Evolutionary conservation across 805 yeast species (phyloP).

Genomic region (Wickerhamiella azymoides): DNA sequence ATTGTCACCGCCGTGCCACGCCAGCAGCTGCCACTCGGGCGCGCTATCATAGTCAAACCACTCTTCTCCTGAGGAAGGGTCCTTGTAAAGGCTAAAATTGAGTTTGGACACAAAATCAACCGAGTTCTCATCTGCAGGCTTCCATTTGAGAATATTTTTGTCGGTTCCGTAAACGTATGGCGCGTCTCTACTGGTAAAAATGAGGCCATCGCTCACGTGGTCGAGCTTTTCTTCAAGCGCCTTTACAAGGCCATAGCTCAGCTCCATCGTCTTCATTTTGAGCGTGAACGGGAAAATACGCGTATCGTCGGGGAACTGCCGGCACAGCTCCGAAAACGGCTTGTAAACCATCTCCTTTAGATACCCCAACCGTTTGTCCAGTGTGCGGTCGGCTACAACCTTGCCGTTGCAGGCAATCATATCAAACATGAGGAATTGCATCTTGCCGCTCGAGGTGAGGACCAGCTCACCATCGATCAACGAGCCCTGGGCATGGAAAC

Average conservation of each 20-base stretch:
- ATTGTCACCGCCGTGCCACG: constrained; percentile 57
- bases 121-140: constrained; percentile 90
- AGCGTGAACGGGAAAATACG: constrained; percentile 72
- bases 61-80: constrained; percentile 41
- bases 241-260: constrained; percentile 60
- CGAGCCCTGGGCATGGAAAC: constrained; percentile 66
- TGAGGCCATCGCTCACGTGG: constrained; percentile 87
- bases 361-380: constrained; percentile 77
- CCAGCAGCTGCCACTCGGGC: constrained; percentile 48
- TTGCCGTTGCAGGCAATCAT: constrained; percentile 74
- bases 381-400: constrained; percentile 50
- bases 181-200: constrained; percentile 79
- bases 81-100: constrained; percentile 44
- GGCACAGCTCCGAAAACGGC: constrained; percentile 65
- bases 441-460: constrained; percentile 29
- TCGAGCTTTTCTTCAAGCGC: constrained; percentile 61
- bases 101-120: constrained; percentile 69
- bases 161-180: constrained; percentile 88
- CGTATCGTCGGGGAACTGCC: constrained; percentile 57
- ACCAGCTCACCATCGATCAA: constrained; percentile 92
- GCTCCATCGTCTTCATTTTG: constrained; percentile 77
- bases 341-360: constrained; percentile 65
- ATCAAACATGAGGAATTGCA: constrained; percentile 80
- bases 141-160: constrained; percentile 80
- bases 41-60: constrained; percentile 47